These are phyloP conservation scores for Persicaria tinctoria DNA, from an alignment of 148 eudicot species.

Conservation along the genomic window DNA sequence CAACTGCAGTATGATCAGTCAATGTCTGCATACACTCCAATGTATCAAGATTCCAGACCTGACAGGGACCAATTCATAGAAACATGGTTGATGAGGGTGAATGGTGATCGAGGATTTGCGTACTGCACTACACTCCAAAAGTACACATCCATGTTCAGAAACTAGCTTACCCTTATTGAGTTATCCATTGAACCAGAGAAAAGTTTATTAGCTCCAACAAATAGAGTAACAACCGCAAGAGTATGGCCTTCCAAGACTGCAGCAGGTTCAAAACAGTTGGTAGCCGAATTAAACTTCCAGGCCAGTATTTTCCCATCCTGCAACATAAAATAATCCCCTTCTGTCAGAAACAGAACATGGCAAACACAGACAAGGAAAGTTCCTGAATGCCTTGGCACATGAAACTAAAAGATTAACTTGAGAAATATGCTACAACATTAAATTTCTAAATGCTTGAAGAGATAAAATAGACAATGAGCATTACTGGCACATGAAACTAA, in stretches of 20 bases:
- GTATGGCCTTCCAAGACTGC: constrained; percentile 78
- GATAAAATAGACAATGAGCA: neutral
- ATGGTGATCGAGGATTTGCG: neutral
- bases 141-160: neutral
- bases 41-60: constrained; percentile 97
- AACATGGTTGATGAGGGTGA: neutral
- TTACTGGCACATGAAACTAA: neutral
- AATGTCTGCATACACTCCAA: constrained; percentile 83
- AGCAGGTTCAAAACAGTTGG: constrained; percentile 87
- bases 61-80: constrained; percentile 10
- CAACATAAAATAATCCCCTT: constrained; percentile 5
- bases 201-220: constrained; percentile 85
- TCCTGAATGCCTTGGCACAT: too few species aligned
- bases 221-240: constrained; percentile 68
- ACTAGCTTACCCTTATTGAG: constrained; percentile 48
- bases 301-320: constrained; percentile 90
- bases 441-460: neutral
- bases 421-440: neutral
- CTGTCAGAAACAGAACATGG: neutral
- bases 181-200: constrained; percentile 96
- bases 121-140: neutral
- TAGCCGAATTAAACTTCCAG: constrained; percentile 73
- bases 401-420: neutral
- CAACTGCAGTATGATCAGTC: constrained; percentile 70
- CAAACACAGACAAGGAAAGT: neutral